phyloP scores from a whole-genome alignment of 768 basidiomycete species.

The Kwoniella shandongensis region DNA sequence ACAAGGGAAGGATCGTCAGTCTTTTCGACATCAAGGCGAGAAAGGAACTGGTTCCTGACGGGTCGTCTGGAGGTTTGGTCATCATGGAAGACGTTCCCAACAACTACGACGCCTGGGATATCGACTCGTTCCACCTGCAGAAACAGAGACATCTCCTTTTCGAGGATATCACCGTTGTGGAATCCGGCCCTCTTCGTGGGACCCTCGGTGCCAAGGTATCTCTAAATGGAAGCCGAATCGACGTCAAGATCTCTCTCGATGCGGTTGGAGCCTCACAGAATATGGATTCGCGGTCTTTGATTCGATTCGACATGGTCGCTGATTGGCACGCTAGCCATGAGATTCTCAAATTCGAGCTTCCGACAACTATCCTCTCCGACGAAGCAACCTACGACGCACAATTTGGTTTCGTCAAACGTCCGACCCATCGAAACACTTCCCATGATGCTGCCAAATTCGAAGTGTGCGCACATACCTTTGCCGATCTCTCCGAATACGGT shows the following conservation, averaged over 20 bases:
- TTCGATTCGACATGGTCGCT: conserved; percentile 68
- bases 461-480: conserved; percentile 86
- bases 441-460: conserved; percentile 70
- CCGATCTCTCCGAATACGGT: conserved; percentile 64
- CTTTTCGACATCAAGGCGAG: too few relatives aligned
- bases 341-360: conserved; percentile 70
- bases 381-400: conserved; percentile 92
- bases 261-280: conserved; percentile 64
- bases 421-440: conserved; percentile 92
- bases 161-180: conserved; percentile 64
- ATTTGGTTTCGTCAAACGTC: conserved; percentile 82
- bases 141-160: conserved; percentile 74
- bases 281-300: conserved; percentile 68
- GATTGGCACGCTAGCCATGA: conserved; percentile 24
- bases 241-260: conserved; percentile 80
- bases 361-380: conserved; percentile 76
- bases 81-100: conserved; percentile 78
- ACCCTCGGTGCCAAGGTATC: conserved; percentile 67
- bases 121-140: conserved; percentile 90
- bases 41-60: conserved; percentile 78
- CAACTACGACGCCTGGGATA: conserved; percentile 60
- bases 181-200: conserved; percentile 78
- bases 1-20: conserved; percentile 55
- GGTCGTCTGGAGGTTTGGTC: conserved; percentile 76
- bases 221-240: conserved; percentile 73